These are phyloP conservation scores for Strobilomyces confusus DNA, from an alignment of 768 basidiomycete species.

Conservation along the genomic window DNA sequence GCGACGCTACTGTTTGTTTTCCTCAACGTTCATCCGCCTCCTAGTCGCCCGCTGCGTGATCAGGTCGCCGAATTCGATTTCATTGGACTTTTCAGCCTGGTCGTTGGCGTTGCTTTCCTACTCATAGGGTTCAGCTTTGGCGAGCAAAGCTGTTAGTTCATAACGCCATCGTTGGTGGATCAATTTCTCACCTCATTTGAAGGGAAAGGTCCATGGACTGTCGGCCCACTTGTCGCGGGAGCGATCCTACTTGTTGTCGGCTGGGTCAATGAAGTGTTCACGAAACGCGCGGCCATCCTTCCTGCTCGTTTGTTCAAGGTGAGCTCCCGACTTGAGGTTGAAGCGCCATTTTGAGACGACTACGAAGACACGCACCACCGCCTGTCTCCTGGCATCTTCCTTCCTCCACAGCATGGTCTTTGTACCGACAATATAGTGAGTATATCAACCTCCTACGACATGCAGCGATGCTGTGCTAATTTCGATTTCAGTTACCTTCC, in stretches of 20 bases:
- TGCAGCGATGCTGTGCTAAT: neutral
- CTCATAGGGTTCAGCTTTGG: constrained; percentile 70
- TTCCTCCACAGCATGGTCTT: too few relatives aligned
- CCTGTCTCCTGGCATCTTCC: too few relatives aligned
- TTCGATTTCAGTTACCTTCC: constrained; percentile 51
- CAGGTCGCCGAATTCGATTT: constrained; percentile 69
- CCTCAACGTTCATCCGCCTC: constrained; percentile 70
- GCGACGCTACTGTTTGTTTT: constrained; percentile 60
- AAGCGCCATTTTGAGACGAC: too few relatives aligned
- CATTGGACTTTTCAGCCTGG: constrained; percentile 55
- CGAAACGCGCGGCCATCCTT: constrained; percentile 62
- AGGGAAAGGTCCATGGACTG: constrained; percentile 54
- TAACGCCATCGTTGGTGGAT: neutral
- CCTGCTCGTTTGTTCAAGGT: constrained; percentile 53
- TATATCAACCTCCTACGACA: too few relatives aligned
- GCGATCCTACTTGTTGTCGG: constrained; percentile 45
- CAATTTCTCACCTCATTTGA: neutral
- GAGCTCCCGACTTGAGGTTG: neutral
- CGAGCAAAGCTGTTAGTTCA: constrained; percentile 55
- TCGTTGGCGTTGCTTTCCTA: constrained; percentile 61
- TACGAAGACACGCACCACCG: too few relatives aligned
- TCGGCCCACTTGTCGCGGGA: constrained; percentile 55
- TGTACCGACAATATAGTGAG: too few relatives aligned
- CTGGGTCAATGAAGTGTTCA: constrained; percentile 55
- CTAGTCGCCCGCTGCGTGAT: constrained; percentile 50